A percentile compares a stretch with the other conserved stretches of the same genome.
phyloP scores from a whole-genome alignment of 2,329 filamentous ascomycete genomes.

The Chaetomium olivaceum region DNA sequence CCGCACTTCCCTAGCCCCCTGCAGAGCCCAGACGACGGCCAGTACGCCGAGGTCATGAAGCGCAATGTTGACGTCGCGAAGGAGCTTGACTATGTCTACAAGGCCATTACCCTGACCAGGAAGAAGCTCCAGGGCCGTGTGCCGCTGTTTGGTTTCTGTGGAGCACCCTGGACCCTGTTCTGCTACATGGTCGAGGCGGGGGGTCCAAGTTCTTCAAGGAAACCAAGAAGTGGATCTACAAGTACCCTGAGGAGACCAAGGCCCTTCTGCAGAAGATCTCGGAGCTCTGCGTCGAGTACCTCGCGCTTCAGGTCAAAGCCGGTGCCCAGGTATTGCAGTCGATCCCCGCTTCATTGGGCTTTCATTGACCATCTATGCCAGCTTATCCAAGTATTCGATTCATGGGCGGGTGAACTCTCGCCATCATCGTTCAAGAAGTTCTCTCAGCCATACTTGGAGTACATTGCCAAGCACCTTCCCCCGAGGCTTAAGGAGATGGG shows the following conservation, averaged over 20 bases:
- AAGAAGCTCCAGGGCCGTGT: constrained; percentile 86
- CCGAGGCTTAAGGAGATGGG: constrained; percentile 70
- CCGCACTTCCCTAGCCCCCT: constrained; percentile 91
- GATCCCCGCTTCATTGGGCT: too few species aligned
- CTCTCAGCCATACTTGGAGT: constrained; percentile 79
- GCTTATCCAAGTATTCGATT: constrained; percentile 96
- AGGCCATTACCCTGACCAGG: constrained; percentile 87
- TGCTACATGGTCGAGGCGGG: constrained; percentile 99
- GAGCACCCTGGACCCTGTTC: constrained; percentile 92
- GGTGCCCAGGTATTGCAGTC: constrained; percentile 71
- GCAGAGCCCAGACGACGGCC: constrained; percentile 73
- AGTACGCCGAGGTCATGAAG: constrained; percentile 76
- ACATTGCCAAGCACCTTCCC: constrained; percentile 82
- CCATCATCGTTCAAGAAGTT: constrained; percentile 82
- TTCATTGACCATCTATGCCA: constrained; percentile 37
- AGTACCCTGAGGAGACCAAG: constrained; percentile 77
- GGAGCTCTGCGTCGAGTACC: constrained; percentile 90
- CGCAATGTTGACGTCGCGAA: constrained; percentile 79
- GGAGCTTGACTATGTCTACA: constrained; percentile 92
- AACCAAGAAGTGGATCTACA: constrained; percentile 96
- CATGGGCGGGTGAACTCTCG: constrained; percentile 93
- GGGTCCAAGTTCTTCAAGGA: constrained; percentile 94
- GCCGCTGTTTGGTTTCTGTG: constrained; percentile 93
- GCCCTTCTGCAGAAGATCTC: constrained; percentile 85
- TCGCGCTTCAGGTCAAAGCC: constrained; percentile 87